A percentile compares a stretch with the other conserved stretches of the same genome.
Evolutionary conservation across 805 yeast genomes (phyloP).

Genomic region (Ogataea salicorniae): DNA sequence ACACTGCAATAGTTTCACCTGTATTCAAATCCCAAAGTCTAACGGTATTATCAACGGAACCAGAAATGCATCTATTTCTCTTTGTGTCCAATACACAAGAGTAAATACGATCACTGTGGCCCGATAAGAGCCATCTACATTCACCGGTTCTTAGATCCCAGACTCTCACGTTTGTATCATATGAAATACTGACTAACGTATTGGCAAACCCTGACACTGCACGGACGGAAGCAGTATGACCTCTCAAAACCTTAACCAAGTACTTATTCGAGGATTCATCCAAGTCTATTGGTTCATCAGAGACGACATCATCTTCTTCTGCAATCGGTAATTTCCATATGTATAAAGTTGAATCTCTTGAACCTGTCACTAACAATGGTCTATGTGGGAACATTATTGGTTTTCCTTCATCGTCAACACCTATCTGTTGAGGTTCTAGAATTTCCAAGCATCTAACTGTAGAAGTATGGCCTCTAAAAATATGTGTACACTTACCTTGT

Average conservation of each 20-base stretch:
- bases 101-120: conserved; percentile 85
- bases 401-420: conserved; percentile 53
- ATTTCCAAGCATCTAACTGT: conserved; percentile 91
- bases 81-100: conserved; percentile 78
- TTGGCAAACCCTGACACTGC: conserved; percentile 85
- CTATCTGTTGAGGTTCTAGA: conserved; percentile 59
- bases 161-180: conserved; percentile 84
- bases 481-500: conserved; percentile 83
- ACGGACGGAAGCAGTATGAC: conserved; percentile 78
- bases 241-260: conserved; percentile 63
- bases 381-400: conserved; percentile 51
- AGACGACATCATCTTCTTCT: conserved; percentile 31
- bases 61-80: conserved; percentile 79
- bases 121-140: conserved; percentile 68
- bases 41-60: conserved; percentile 85
- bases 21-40: conserved; percentile 84
- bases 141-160: conserved; percentile 81
- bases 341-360: conserved; percentile 78
- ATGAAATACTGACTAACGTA: conserved; percentile 81
- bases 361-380: conserved; percentile 76
- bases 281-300: conserved; percentile 33
- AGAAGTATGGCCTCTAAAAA: conserved; percentile 86
- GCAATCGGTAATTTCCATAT: conserved; percentile 69
- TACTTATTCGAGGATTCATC: conserved; percentile 51
- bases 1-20: conserved; percentile 61